Evolutionary conservation across 1,284 basidiomycete species (phyloP), one percentile per base, ranked within the genome.

Genomic region (Ustilago xerochloae): DNA sequence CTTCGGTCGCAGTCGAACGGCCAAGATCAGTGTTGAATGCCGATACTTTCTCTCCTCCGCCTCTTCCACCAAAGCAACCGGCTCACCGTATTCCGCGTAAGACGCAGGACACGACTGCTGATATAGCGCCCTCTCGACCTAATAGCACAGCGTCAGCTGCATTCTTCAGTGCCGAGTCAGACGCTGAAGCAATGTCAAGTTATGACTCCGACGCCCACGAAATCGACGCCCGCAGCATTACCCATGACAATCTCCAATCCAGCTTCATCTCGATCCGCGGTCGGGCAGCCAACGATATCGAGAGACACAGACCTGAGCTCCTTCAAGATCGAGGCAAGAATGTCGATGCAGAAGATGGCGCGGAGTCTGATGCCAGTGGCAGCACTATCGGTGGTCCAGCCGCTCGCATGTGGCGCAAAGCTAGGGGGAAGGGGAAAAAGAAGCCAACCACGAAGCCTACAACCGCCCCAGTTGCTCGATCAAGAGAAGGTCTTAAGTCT

Each of bases 1-100:
- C 26, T 32, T 8, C 18, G 56, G 0, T 62, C 66, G 8, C 58
- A 66, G 1, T 41, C 55, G 6, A 22, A 36, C 3, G 13, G 26
- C 41, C 41, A n/a, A 20, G 41, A 13, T 71, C 65, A 2, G 10
- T 76, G 12, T 55, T 79, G 2, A 69, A 69, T 15, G 68, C 9
- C 36, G 68, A 75, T 16, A 80, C 79, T 1, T 80, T 79, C 49
- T 67, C 77, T 4, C 78, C 78, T 0, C 78, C 78, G 0, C 78
- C 78, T 4, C 43, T 75, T n/a, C 78, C 78, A 0, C 46, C 62
- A 7, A 80, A 80, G 35, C 48, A 59, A 13, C 9, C 43, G 26
- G 18, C 48, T 13, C 55, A 36, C 12, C 47, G 30, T 33, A 15
- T 5, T 6, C 8, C 20, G 16, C 43, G 45, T 20, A 22, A 13